Percentiles rank a stretch among this genome's conserved stretches.
Evolutionary conservation across 2,329 filamentous ascomycete genomes (phyloP).

Genomic region (Neurospora crassa): DNA sequence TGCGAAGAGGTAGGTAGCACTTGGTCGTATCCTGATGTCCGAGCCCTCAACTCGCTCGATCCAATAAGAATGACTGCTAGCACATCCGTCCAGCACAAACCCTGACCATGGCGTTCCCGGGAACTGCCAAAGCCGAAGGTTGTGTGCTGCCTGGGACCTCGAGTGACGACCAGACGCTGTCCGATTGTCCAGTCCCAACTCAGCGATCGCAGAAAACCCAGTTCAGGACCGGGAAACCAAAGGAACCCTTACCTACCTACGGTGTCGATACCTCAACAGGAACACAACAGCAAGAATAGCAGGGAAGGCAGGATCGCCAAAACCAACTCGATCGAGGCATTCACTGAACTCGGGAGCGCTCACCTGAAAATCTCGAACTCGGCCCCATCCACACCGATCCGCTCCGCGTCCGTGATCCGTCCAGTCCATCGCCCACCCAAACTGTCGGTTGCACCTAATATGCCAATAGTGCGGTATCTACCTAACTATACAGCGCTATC

Average conservation of each 20-base stretch:
- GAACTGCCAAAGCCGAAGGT: constrained; percentile 1
- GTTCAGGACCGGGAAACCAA: not conserved
- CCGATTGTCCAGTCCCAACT: not conserved
- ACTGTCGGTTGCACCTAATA: not conserved
- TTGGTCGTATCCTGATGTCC: not conserved
- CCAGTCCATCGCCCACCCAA: not conserved
- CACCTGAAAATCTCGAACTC: not conserved
- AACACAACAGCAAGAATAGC: not conserved
- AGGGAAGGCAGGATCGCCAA: not conserved
- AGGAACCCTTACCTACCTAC: not conserved
- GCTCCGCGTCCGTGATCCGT: not conserved
- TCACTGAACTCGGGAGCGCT: not conserved
- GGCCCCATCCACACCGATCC: not conserved
- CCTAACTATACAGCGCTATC: not conserved
- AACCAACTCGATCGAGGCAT: not conserved
- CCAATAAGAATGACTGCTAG: not conserved
- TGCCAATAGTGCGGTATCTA: not conserved
- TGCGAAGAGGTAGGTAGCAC: not conserved
- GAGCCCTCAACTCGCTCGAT: not conserved
- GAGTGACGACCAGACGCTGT: not conserved
- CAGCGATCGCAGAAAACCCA: not conserved
- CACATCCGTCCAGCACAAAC: not conserved
- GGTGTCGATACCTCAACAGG: not conserved
- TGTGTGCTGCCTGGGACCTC: not conserved
- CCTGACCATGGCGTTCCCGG: constrained; percentile 3